Evolutionary conservation across 768 basidiomycete genomes (phyloP).

Genomic region (Botryobasidium botryosum): DNA sequence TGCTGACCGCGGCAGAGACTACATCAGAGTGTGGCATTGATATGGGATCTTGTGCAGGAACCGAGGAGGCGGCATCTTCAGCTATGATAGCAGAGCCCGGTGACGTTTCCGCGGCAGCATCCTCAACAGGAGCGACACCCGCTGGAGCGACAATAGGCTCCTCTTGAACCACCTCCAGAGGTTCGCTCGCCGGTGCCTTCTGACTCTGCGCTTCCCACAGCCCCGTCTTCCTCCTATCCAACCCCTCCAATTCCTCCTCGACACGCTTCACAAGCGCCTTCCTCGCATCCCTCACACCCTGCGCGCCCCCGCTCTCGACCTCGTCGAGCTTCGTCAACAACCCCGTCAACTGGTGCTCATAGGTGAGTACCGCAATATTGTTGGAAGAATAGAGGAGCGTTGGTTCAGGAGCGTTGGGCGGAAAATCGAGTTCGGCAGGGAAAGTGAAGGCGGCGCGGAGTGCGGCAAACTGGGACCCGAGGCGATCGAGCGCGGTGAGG

Average conservation of each 20-base stretch:
- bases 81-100: too few species aligned
- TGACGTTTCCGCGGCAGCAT: too few species aligned
- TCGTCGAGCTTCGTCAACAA: conserved; percentile 4
- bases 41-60: too few species aligned
- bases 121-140: too few species aligned
- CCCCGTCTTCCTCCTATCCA: too few species aligned
- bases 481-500: background rate
- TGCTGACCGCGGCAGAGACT: too few species aligned
- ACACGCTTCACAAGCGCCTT: conserved; percentile 1
- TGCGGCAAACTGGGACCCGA: background rate
- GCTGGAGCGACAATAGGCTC: too few species aligned
- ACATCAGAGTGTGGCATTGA: too few species aligned
- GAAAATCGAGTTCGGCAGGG: background rate
- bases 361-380: background rate
- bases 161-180: too few species aligned
- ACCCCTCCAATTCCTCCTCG: background rate
- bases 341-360: background rate
- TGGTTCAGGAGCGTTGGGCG: background rate
- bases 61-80: too few species aligned
- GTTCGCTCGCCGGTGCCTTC: too few species aligned
- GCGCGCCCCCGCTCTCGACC: conserved; percentile 2
- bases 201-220: too few species aligned
- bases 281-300: conserved; percentile 3
- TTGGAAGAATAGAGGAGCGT: background rate
- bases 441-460: background rate